These are phyloP conservation scores for Protea cynaroides DNA, from an alignment of 164 flowering plant species.

Conservation along the genomic window DNA sequence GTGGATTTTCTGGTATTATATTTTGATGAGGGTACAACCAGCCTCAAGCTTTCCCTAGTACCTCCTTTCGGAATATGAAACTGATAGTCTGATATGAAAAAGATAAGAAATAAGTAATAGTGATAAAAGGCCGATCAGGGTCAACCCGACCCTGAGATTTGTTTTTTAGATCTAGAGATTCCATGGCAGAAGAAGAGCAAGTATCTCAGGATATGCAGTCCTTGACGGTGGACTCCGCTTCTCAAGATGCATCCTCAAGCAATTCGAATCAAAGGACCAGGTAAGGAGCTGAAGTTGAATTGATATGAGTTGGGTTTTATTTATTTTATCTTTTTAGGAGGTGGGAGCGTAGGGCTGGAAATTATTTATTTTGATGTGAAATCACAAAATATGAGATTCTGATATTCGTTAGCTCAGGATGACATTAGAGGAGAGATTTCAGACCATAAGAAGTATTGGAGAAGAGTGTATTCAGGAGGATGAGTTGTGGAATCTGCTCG, in stretches of 20 bases:
- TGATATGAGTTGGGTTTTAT: neutral
- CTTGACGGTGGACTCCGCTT: neutral
- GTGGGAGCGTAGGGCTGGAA: neutral
- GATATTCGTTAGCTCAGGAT: constrained; percentile 11
- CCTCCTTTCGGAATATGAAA: no score
- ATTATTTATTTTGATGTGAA: no score
- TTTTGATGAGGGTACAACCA: no score
- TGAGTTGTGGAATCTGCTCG: constrained; percentile 55
- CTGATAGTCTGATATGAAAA: no score
- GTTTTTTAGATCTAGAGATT: no score
- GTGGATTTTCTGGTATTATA: no score
- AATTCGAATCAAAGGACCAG: neutral
- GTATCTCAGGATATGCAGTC: neutral
- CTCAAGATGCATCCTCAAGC: neutral
- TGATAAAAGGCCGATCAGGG: no score
- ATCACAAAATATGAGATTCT: neutral
- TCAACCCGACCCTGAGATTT: no score
- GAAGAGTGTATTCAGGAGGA: constrained; percentile 86
- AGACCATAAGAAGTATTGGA: constrained; percentile 62
- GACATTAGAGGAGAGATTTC: constrained; percentile 50
- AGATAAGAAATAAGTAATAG: no score
- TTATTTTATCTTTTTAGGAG: neutral
- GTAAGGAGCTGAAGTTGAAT: neutral
- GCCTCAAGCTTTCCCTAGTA: no score
- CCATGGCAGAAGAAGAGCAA: neutral